phyloP scores from a whole-genome alignment of 208 protist genomes.

The Jaenimonas drosophilae region DNA sequence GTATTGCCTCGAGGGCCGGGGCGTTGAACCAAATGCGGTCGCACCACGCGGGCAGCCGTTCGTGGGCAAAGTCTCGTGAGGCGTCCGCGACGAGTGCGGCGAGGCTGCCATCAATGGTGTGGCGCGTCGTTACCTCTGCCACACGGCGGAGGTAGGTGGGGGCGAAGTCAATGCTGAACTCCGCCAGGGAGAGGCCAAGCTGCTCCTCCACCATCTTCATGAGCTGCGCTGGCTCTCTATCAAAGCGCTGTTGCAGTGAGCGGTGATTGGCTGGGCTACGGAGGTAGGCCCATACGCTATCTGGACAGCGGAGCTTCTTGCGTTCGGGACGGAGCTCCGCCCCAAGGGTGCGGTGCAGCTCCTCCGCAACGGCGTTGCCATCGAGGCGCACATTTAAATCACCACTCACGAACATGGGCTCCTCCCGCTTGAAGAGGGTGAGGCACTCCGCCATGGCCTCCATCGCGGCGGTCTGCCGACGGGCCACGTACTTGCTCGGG shows the following conservation, averaged over 20 bases:
- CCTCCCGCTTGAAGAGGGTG: slow-evolving; percentile 25
- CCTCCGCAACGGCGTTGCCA: slow-evolving; percentile 15
- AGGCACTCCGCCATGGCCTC: slow-evolving; percentile 53
- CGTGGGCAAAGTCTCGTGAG: slow-evolving; percentile 16
- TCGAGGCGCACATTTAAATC: slow-evolving; percentile 73
- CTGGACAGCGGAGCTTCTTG: slow-evolving; percentile 27
- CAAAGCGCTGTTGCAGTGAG: not conserved
- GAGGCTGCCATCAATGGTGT: not conserved
- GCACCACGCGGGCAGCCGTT: slow-evolving; percentile 77
- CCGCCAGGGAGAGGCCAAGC: not conserved
- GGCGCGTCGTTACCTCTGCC: no score
- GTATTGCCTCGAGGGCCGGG: slow-evolving; percentile 49
- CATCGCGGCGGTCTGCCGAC: slow-evolving; percentile 32
- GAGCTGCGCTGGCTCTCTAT: not conserved
- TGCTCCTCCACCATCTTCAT: not conserved
- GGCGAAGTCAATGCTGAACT: not conserved
- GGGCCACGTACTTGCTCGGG: slow-evolving; percentile 40
- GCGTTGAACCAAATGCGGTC: slow-evolving; percentile 78
- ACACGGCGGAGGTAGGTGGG: no score
- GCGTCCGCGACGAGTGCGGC: not conserved
- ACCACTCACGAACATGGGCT: slow-evolving; percentile 70
- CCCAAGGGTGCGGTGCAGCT: slow-evolving; percentile 17
- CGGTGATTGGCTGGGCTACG: not conserved
- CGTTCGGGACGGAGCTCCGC: slow-evolving; percentile 22
- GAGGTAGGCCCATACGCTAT: not conserved